These are phyloP conservation scores for Pichia sporocuriosa DNA, from an alignment of 805 yeast species.

Conservation along the genomic window DNA sequence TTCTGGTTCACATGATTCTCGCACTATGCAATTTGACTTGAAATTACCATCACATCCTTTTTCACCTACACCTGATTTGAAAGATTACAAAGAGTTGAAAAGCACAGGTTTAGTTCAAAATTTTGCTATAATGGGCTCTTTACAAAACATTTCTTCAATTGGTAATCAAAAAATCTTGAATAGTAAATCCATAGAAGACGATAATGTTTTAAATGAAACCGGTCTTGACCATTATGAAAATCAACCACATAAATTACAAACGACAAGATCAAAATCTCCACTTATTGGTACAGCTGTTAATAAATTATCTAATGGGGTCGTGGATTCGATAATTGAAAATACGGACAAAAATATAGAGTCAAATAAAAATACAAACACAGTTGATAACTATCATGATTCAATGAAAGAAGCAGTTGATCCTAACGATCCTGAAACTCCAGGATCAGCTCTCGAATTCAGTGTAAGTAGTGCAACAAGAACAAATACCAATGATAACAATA, in stretches of 20 bases:
- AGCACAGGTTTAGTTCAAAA: neutral
- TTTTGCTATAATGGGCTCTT: conserved; percentile 3
- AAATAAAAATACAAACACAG: neutral
- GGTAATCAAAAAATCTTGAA: conserved; percentile 5
- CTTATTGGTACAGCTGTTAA: no score
- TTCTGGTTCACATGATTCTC: neutral
- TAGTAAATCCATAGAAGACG: no score
- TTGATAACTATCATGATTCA: neutral
- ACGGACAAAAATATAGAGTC: no score
- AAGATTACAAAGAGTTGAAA: neutral
- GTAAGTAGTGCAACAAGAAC: conserved; percentile 8
- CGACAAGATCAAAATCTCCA: no score
- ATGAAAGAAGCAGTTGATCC: neutral
- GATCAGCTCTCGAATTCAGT: conserved; percentile 13
- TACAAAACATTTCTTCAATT: conserved; percentile 6
- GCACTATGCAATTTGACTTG: conserved; percentile 7
- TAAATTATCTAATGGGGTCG: no score
- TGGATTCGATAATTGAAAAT: no score
- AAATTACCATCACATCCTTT: conserved; percentile 4
- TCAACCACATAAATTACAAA: neutral
- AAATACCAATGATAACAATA: conserved; percentile 1
- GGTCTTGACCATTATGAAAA: no score
- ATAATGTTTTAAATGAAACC: no score
- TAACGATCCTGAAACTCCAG: conserved; percentile 8
- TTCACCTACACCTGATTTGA: conserved; percentile 1